phyloP scores from a whole-genome alignment of 345 rosid genomes.

The Angophora floribunda region DNA sequence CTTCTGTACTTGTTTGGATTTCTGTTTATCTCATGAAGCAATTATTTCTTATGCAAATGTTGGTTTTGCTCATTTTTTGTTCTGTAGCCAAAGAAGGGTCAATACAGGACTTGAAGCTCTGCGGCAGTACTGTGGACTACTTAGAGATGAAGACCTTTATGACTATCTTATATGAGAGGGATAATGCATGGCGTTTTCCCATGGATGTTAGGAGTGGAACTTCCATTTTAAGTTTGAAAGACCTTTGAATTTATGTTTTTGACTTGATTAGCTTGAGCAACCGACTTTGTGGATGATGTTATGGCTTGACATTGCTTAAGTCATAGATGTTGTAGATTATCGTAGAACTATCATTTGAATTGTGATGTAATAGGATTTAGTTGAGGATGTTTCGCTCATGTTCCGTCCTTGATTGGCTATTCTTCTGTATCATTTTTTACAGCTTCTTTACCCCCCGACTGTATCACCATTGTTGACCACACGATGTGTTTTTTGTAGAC shows the following conservation, averaged over 20 bases:
- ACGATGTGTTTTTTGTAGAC: not conserved
- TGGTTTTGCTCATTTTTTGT: not conserved
- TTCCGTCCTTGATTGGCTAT: slow-evolving; percentile 8
- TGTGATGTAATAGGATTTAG: slow-evolving; percentile 31
- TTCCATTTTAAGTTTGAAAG: not conserved
- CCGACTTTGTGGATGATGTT: slow-evolving; percentile 24
- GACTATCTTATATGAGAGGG: not conserved
- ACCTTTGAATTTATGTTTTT: slow-evolving; percentile 15
- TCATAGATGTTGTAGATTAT: slow-evolving; percentile 18
- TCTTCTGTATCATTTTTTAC: slow-evolving; percentile 15
- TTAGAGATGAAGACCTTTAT: slow-evolving; percentile 3
- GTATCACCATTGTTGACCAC: not conserved
- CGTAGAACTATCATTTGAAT: slow-evolving; percentile 11
- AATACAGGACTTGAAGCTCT: not conserved
- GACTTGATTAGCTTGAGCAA: slow-evolving; percentile 10
- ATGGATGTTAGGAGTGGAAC: not conserved
- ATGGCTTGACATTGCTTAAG: slow-evolving; percentile 15
- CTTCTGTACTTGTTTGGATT: not conserved
- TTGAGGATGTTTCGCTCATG: slow-evolving; percentile 19
- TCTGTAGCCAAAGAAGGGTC: not conserved
- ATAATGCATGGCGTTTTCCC: slow-evolving; percentile 1
- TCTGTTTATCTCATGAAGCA: not conserved
- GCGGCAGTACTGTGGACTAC: not conserved
- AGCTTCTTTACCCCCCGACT: not conserved
- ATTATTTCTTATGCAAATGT: not conserved